Evolutionary conservation across 2,329 filamentous ascomycete species (phyloP), one percentile per base, ranked within the genome.

Genomic region (Apiospora marii): DNA sequence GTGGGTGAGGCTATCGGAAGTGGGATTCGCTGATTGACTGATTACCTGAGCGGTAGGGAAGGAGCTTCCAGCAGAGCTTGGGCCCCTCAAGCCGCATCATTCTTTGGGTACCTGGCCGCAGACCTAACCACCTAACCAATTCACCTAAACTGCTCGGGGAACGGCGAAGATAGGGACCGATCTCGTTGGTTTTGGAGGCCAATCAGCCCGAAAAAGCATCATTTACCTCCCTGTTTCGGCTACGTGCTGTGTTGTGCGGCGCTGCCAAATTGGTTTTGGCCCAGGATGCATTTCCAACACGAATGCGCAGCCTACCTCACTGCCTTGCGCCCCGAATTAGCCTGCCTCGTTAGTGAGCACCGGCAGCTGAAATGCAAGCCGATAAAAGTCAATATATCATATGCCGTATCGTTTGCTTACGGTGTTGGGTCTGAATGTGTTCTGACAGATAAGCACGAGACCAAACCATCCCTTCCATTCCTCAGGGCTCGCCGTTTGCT

Each of bases 1-100:
- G 41, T 64, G 58, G 58, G 58, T 64, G 58, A 64, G 58, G 58
- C 58, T 64, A 64, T 64, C 58, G 34, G 58, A 64, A 37, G 51
- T 58, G 51, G 51, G 44, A 48, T 22, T 22, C 44, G 22, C n/a
- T n/a, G 46, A 51, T 24, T 51, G 49, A 27, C n/a, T 51, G 49
- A 61, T 61, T 61, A 61, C 53, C 53, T 61, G 53, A 61, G 53
- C 53, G 53, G 53, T 37, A 61, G 14, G 53, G 53, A 37, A 58
- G 27, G 53, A 61, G 53, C 53, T 61, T 61, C 53, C 53, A 37
- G 53, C 4, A 61, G 53, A 37, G 53, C 30, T 61, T 61, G 53
- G 53, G 53, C 53, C 53, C 30, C 27, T 61, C 27, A 61, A 61
- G 53, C 53, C 53, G 53, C 53, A 61, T 61, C 30, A 22, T 61